Base-by-base conservation (phyloP, 106 monocot species). In the Dendrobium officinale region DNA sequence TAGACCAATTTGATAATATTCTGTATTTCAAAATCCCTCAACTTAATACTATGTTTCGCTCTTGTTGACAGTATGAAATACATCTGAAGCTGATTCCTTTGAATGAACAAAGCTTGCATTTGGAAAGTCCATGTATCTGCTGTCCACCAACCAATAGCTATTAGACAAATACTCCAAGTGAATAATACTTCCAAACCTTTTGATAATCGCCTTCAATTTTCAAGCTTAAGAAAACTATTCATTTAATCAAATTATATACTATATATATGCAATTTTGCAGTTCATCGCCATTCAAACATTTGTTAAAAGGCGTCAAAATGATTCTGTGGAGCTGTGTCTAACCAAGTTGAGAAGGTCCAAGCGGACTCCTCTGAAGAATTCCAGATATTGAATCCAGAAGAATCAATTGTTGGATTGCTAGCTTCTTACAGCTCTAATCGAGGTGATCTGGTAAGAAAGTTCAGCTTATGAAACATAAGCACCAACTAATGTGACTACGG, bases 1-100 rank as follows among this genome's bases (percentile, higher is more conserved):
- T 48, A 1, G 4, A 19, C 31, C 6, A 45, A n/a, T 77, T 49
- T 51, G 27, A 42, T 29, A 29, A 29, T 29, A 17, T 8, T 22
- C 37, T 54, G 27, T 73, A 54, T 73, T 75, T 64, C 67, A 26
- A 42, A 67, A 43, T 19, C 20, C 20, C 55, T 73, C 43, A 24
- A 67, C 40, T 66, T 78, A 64, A 16, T 9, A 31, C 79, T 75
- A n/a, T 80, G n/a, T 20, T 78, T 77, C 67, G 20, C 0, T 78
- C 83, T 1, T 89, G 20, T n/a, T n/a, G n/a, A n/a, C n/a, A n/a
- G n/a, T n/a, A n/a, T n/a, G n/a, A n/a, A n/a, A n/a, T 99, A 45
- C 91, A 95, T 78, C 73, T 95, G 80, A 91, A 81, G 67, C 84
- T 99, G 77, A 80, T 93, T 79, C 92, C 98, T 33, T 55, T 91